Base-by-base conservation (phyloP, 2,329 filamentous ascomycete genomes). In the Penicillium sp. region DNA sequence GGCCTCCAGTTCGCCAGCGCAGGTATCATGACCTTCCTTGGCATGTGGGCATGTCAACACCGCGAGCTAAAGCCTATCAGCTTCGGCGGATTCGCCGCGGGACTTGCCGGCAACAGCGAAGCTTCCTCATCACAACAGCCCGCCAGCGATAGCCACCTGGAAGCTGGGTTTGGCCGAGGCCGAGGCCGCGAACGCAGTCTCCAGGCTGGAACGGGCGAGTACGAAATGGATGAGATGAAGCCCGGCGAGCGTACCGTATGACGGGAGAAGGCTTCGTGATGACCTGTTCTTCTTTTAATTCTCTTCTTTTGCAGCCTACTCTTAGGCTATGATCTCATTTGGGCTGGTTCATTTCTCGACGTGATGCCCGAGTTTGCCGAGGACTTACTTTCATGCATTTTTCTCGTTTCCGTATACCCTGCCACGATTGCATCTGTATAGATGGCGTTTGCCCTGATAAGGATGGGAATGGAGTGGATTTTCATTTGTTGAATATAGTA, bases 21-120 rank as follows among this genome's bases (percentile, higher is more conserved):
- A 5, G 78, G 78, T 0, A 72, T 90, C 39, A 90, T 90, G 87
- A 86, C 83, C 8, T 85, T 81, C 49, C 80, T 95, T 1, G 93
- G 91, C 4, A 89, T 96, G 39, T 98, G 94, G 91, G 91, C 89
- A 3, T 98, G 94, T 73, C 91, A 89, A 71, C 96, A 92, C 82
- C 84, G 94, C 61, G 95, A 99, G 77, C 79, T 99, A 57, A 84
- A 87, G 70, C 94, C 95, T 11, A 96, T 98, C 68, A 89, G 86
- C 60, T 97, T 98, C 72, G 92, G 92, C 20, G 89, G 89, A 2
- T 69, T 71, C 72, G 92, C 92, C 72, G 92, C 92, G 20, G 88
- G 89, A 2, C 69, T 71, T n/a, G 67, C 60, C 11, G 61, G 65
- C 39, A 67, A 63, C 37, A 67, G 59, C 34, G 61, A 65, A 22